Percentiles rank a stretch among this genome's conserved stretches.
Evolutionary conservation across 371 early-diverging fungal species (phyloP).

Genomic region (Nosema muscidifuracis): DNA sequence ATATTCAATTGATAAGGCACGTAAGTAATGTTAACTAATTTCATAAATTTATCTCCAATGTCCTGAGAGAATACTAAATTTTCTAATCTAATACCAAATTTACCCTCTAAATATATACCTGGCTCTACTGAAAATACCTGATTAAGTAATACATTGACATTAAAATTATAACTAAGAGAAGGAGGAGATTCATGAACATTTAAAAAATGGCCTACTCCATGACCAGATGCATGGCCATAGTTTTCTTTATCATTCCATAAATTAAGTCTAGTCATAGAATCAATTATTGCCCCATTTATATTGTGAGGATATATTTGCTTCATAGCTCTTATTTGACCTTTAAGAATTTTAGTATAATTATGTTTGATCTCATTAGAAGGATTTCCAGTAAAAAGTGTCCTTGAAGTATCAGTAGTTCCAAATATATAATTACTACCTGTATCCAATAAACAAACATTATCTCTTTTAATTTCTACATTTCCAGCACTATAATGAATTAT

Average conservation of each 20-base stretch:
- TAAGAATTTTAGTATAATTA: constrained; percentile 87
- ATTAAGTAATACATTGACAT: constrained; percentile 16
- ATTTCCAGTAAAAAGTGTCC: constrained; percentile 80
- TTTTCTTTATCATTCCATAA: constrained; percentile 86
- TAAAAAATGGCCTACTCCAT: constrained; percentile 94
- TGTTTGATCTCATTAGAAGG: constrained; percentile 77
- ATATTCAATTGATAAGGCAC: constrained; percentile 58
- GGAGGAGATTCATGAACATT: constrained; percentile 98
- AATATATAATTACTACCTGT: constrained; percentile 85
- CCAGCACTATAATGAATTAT: constrained; percentile 94
- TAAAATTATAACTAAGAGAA: constrained; percentile 70
- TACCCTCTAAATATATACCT: constrained; percentile 88
- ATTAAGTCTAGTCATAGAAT: constrained; percentile 74
- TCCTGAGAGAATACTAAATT: constrained; percentile 68
- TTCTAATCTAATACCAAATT: constrained; percentile 95
- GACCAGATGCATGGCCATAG: constrained; percentile 97
- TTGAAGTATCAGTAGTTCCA: constrained; percentile 95
- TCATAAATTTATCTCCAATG: constrained; percentile 64
- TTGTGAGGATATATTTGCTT: constrained; percentile 74
- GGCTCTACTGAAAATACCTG: constrained; percentile 69
- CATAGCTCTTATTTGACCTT: constrained; percentile 81
- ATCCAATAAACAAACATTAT: constrained; percentile 82
- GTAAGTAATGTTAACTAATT: constrained; percentile 54
- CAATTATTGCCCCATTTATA: constrained; percentile 76
- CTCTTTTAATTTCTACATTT: constrained; percentile 67